These are phyloP conservation scores for Nemania abortiva DNA, from an alignment of 2,329 filamentous ascomycete genomes.

Conservation along the genomic window DNA sequence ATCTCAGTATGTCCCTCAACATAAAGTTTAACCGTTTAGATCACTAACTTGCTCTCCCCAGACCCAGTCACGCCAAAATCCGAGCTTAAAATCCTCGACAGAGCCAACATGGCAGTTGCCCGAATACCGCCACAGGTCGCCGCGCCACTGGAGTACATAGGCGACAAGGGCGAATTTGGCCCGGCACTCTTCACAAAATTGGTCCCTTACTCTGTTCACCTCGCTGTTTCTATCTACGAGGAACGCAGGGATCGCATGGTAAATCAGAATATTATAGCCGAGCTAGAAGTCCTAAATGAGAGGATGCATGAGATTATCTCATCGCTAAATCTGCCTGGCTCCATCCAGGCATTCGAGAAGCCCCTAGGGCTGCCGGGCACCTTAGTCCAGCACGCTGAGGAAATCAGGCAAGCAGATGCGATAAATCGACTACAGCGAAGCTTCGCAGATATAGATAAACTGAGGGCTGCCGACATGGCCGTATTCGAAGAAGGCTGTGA, in stretches of 20 bases:
- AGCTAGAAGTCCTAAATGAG: slow-evolving; percentile 84
- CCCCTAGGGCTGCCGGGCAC: slow-evolving; percentile 89
- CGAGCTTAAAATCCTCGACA: slow-evolving; percentile 85
- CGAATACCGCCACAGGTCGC: slow-evolving; percentile 85
- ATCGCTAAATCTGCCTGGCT: slow-evolving; percentile 89
- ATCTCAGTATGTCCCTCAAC: slow-evolving; percentile 72
- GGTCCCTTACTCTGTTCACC: slow-evolving; percentile 94
- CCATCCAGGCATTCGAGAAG: slow-evolving; percentile 93
- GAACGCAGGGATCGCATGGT: slow-evolving; percentile 91
- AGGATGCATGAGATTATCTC: slow-evolving; percentile 83
- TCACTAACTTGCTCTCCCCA: slow-evolving; percentile 53
- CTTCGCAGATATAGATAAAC: slow-evolving; percentile 88
- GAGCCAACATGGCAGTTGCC: slow-evolving; percentile 87
- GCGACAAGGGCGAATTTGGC: slow-evolving; percentile 83
- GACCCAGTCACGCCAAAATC: slow-evolving; percentile 87
- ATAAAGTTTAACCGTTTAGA: not conserved
- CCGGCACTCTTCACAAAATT: slow-evolving; percentile 88
- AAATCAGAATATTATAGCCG: slow-evolving; percentile 86
- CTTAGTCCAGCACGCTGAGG: slow-evolving; percentile 89
- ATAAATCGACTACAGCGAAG: slow-evolving; percentile 80
- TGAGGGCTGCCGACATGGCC: slow-evolving; percentile 82
- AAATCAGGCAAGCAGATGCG: slow-evolving; percentile 91
- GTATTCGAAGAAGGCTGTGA: slow-evolving; percentile 87
- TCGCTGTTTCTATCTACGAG: slow-evolving; percentile 95
- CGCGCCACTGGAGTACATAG: slow-evolving; percentile 82